Evolutionary conservation across 2,329 filamentous ascomycete genomes (phyloP), one percentile per base, ranked within the genome.

Genomic region (Aspergillus caelatus): DNA sequence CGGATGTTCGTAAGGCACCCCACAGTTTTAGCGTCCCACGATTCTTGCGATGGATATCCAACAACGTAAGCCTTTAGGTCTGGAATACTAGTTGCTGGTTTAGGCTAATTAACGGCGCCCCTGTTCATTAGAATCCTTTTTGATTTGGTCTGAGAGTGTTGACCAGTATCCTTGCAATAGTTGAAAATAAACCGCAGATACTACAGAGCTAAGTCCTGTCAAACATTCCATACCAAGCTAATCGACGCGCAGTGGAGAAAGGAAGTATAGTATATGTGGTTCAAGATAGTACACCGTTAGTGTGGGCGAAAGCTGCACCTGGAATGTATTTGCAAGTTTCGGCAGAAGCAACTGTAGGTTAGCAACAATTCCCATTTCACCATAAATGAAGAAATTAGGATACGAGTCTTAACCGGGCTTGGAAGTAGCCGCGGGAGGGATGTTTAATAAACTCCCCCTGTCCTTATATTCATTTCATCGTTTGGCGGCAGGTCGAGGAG

Each of bases 1-100:
- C 52, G 34, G 34, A 39, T 36, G 52, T 55, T 39, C 52, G 52
- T 55, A 55, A 55, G 52, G 52, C 52, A 36, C 52, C 11, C 52
- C 52, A 55, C 52, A 55, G 52, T 55, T 39, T 53, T 54, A 55
- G 52, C 34, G 52, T 23, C 34, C 32, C 52, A 36, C 19, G 16
- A 16, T 36, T 12, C 19, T 53, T 21, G n/a, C 26, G 1, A 54
- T 54, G 36, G 26, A 26, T 26, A 26, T 26, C 23, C 52, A 54
- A 54, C 45, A 41, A 52, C 48, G 52, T 54, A 54, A 54, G 52
- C 52, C 30, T 36, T 26, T 50, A 26, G 26, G 26, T 26, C 46
- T n/a, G 39, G 5, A 36, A 16, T 36, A 36, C 39, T 41, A n/a
- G 39, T n/a, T 41, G 39, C n/a, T n/a, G 39, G 39, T 41, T 45